Conservation (phyloP, 352 stramenopile genomes). For the Globisporangium iwayamae region DNA sequence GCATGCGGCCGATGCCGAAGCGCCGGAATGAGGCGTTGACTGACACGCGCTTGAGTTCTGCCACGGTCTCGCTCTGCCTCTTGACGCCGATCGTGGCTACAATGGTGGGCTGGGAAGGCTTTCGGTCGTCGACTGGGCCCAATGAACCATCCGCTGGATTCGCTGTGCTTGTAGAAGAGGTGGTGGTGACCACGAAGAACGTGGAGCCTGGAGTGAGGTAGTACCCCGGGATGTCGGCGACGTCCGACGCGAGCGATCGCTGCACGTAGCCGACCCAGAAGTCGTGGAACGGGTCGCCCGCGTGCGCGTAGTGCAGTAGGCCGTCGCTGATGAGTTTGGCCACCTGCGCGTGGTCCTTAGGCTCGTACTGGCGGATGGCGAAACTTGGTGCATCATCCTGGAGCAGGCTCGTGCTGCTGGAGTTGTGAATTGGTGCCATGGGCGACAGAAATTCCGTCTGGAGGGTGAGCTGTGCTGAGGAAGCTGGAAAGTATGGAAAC, state of each 20-base stretch:
- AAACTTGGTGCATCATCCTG: not conserved
- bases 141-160: not conserved
- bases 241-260: conserved; percentile 3
- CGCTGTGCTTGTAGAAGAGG: not conserved
- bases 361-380: conserved; percentile 14
- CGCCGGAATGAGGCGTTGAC: conserved; percentile 6
- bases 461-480: not conserved
- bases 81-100: not conserved
- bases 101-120: not conserved
- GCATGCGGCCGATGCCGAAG: conserved; percentile 9
- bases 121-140: not conserved
- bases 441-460: not conserved
- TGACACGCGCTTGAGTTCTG: conserved; percentile 8
- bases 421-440: too few relatives aligned
- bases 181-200: conserved; percentile 3
- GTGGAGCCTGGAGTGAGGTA: conserved; percentile 2
- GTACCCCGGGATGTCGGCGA: conserved; percentile 8
- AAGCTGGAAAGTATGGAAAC: too few relatives aligned
- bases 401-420: too few relatives aligned
- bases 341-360: conserved; percentile 2
- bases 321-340: conserved; percentile 12
- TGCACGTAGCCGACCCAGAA: conserved; percentile 5
- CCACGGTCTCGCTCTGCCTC: not conserved
- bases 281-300: not conserved
- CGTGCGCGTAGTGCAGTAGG: conserved; percentile 11